phyloP scores from a whole-genome alignment of 2,329 filamentous ascomycete species.

The Sporothrix pallida region DNA sequence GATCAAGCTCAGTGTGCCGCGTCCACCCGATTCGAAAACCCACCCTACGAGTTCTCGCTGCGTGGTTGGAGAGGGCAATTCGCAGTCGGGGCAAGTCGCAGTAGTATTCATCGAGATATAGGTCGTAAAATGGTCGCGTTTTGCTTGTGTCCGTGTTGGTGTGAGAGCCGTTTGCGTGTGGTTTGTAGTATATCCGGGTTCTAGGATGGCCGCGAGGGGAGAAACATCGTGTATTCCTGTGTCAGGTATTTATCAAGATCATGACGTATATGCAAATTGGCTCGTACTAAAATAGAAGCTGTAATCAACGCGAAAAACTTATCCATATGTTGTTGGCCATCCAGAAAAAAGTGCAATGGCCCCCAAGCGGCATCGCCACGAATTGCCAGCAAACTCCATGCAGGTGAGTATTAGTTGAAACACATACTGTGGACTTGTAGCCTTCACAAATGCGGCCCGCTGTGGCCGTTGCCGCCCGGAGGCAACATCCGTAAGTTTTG shows the following conservation, averaged over 20 bases:
- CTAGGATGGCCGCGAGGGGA: background rate
- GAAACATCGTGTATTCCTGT: too few relatives aligned
- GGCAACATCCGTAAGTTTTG: background rate
- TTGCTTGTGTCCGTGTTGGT: background rate
- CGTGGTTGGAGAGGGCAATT: background rate
- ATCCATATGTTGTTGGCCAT: too few relatives aligned
- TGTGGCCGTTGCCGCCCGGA: slow-evolving; percentile 2
- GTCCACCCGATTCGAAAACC: slow-evolving; percentile 19
- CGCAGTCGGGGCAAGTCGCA: background rate
- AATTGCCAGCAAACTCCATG: background rate
- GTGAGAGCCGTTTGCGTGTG: background rate
- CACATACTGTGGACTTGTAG: background rate
- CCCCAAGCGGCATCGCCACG: too few relatives aligned
- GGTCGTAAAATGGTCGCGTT: background rate
- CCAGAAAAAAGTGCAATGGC: too few relatives aligned
- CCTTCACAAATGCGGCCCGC: slow-evolving; percentile 12
- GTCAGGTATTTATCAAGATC: background rate
- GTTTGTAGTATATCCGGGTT: background rate
- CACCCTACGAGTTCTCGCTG: slow-evolving; percentile 4
- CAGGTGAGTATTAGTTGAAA: background rate
- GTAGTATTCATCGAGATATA: slow-evolving; percentile 11
- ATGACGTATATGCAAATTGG: too few relatives aligned
- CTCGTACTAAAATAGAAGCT: too few relatives aligned
- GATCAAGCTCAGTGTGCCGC: slow-evolving; percentile 22
- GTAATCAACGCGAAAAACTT: too few relatives aligned